Evolutionary conservation across 192 early-diverging fungal genomes (phyloP).

Genomic region (Fimicolochytrium jonesii): DNA sequence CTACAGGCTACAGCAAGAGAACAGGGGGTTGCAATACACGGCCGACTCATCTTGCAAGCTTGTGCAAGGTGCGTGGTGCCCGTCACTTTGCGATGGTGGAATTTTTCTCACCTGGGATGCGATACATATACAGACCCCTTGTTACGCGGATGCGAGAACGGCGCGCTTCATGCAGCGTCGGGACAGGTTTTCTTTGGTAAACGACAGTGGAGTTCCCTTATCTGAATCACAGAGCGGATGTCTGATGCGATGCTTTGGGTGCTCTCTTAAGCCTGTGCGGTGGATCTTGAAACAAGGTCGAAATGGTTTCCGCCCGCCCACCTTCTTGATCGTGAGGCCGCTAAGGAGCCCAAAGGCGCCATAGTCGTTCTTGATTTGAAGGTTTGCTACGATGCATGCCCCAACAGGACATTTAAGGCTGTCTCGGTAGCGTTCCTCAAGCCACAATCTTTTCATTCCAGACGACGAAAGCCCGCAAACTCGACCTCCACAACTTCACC

Average conservation of each 20-base stretch:
- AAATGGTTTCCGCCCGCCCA: neutral
- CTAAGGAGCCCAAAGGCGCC: neutral
- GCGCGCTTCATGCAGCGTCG: neutral
- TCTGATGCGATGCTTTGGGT: neutral
- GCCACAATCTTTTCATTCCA: no score
- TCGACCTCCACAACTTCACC: neutral
- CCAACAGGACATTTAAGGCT: no score
- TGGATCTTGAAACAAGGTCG: neutral
- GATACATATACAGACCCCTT: constrained; percentile 8
- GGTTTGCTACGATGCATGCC: neutral
- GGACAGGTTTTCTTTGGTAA: neutral
- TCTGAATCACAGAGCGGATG: neutral
- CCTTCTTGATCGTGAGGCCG: neutral
- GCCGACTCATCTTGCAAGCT: neutral
- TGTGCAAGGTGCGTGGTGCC: neutral
- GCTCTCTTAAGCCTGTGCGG: neutral
- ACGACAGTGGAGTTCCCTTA: neutral
- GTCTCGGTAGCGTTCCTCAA: no score
- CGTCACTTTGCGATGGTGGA: no score
- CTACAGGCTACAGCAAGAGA: neutral
- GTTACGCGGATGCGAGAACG: constrained; percentile 3
- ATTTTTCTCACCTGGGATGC: no score
- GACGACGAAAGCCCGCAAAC: neutral
- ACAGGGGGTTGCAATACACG: neutral
- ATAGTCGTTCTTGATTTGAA: constrained; percentile 3